These are phyloP conservation scores for Pseudozyma flocculosa DNA, from an alignment of 1,284 basidiomycete genomes.

Conservation along the genomic window DNA sequence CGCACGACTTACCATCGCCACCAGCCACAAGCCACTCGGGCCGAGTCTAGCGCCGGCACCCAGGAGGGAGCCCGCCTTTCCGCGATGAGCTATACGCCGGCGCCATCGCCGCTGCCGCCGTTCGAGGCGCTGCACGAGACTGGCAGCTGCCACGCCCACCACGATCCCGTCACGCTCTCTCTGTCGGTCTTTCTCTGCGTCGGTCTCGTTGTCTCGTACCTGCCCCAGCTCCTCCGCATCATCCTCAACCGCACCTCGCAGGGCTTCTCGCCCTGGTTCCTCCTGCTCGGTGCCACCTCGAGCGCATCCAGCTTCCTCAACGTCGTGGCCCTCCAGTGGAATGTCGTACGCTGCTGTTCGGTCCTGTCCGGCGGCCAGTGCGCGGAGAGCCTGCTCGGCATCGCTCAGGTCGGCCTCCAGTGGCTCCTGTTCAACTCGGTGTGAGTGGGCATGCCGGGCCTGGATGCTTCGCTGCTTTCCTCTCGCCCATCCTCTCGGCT, in stretches of 20 bases:
- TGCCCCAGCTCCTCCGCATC: slow-evolving; percentile 76
- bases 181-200: slow-evolving; percentile 74
- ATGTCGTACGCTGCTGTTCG: slow-evolving; percentile 77
- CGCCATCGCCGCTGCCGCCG: not conserved
- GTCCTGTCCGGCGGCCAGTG: slow-evolving; percentile 62
- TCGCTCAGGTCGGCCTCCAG: slow-evolving; percentile 78
- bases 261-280: slow-evolving; percentile 87
- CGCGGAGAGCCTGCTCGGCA: slow-evolving; percentile 77
- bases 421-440: slow-evolving; percentile 84
- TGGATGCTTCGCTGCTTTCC: not conserved
- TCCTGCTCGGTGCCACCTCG: slow-evolving; percentile 82
- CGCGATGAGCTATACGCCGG: too few species aligned
- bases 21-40: too few species aligned
- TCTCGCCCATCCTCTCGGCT: not conserved
- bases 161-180: slow-evolving; percentile 73
- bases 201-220: slow-evolving; percentile 82
- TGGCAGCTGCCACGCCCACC: slow-evolving; percentile 55
- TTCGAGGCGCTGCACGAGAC: slow-evolving; percentile 9
- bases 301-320: slow-evolving; percentile 59
- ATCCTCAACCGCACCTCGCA: slow-evolving; percentile 70
- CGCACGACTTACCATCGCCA: too few species aligned
- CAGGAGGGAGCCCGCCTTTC: too few species aligned
- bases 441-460: slow-evolving; percentile 62
- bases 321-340: slow-evolving; percentile 79
- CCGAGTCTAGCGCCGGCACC: too few species aligned